Evolutionary conservation across 345 rosid genomes (phyloP).

Genomic region (Brassica cretica): DNA sequence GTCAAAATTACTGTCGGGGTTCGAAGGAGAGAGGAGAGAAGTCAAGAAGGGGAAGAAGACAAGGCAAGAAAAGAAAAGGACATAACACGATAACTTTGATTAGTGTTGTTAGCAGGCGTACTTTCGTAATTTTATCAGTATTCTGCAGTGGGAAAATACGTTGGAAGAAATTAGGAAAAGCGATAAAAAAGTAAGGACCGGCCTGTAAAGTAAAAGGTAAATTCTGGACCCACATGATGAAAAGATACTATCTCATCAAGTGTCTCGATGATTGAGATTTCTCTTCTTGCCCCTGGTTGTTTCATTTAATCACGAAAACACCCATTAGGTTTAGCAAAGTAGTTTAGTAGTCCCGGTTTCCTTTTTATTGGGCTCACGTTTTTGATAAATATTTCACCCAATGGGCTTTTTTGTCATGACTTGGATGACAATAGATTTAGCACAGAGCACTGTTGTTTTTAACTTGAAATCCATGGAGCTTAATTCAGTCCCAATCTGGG

Average conservation of each 20-base stretch:
- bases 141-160: slow-evolving; percentile 34
- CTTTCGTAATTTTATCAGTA: neutral
- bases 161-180: slow-evolving; percentile 40
- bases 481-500: neutral
- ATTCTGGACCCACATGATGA: slow-evolving; percentile 30
- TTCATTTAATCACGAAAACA: slow-evolving; percentile 6
- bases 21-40: slow-evolving; percentile 27
- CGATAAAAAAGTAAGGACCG: slow-evolving; percentile 15
- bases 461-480: neutral
- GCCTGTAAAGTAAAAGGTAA: slow-evolving; percentile 36
- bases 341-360: neutral
- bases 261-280: slow-evolving; percentile 30
- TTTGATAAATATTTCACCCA: neutral
- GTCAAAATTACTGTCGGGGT: slow-evolving; percentile 42
- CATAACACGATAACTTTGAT: neutral
- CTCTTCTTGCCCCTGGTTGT: neutral
- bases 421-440: neutral
- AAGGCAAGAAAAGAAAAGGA: neutral
- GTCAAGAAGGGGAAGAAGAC: slow-evolving; percentile 34
- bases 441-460: neutral
- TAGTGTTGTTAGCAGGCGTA: neutral
- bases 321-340: slow-evolving; percentile 1
- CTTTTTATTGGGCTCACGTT: neutral
- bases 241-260: slow-evolving; percentile 30
- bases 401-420: neutral